Conservation (phyloP, 352 stramenopile genomes). For the Phytophthora syringae region DNA sequence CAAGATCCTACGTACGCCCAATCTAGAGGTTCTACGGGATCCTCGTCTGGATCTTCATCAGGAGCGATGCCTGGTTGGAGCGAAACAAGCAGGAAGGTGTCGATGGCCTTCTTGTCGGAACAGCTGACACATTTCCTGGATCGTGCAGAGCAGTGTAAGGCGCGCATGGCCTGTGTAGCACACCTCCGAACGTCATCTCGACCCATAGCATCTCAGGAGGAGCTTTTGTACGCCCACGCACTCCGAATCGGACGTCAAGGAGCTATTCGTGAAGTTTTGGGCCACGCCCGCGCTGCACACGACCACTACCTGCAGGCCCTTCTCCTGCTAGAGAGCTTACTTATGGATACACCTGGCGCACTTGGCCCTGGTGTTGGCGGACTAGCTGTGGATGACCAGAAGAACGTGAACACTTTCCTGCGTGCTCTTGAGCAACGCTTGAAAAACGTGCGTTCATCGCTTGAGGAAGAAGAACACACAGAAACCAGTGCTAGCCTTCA, state of each 20-base stretch:
- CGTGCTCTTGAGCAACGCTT: conserved; percentile 58
- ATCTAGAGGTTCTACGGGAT: conserved; percentile 25
- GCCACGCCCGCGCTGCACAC: conserved; percentile 57
- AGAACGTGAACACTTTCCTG: conserved; percentile 56
- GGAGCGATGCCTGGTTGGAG: conserved; percentile 30
- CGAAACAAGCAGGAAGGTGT: conserved; percentile 63
- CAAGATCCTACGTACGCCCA: conserved; percentile 47
- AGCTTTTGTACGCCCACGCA: conserved; percentile 69
- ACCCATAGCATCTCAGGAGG: conserved; percentile 54
- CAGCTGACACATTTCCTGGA: conserved; percentile 68
- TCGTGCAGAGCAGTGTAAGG: conserved; percentile 72
- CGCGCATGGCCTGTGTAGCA: conserved; percentile 43
- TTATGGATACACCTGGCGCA: conserved; percentile 47
- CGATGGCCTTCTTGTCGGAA: conserved; percentile 64
- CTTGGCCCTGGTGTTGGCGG: conserved; percentile 1
- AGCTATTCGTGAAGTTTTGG: conserved; percentile 74
- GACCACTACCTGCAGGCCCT: conserved; percentile 69
- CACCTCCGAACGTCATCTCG: conserved; percentile 11
- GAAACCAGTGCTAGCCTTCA: conserved; percentile 17
- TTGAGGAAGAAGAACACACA: conserved; percentile 26
- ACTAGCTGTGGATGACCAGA: conserved; percentile 58
- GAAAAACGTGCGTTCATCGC: conserved; percentile 50
- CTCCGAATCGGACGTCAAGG: conserved; percentile 69
- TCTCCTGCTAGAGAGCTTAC: conserved; percentile 65
- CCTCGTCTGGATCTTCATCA: conserved; percentile 24